Base-by-base conservation (phyloP, 345 rosid genomes). In the Arabidopsis arenosa region DNA sequence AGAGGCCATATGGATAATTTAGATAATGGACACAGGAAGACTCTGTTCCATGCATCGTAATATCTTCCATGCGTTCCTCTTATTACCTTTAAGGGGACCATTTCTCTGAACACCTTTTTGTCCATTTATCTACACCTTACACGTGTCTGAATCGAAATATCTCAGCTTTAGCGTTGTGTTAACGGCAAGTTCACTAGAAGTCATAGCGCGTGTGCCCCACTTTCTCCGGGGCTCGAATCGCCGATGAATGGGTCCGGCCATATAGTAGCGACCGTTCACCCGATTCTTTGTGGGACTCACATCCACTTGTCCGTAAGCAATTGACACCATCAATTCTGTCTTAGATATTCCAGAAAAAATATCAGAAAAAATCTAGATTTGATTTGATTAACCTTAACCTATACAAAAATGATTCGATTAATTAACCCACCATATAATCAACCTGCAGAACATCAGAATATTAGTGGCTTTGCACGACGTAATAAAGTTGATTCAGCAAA, bases 131-230 rank as follows among this genome's bases (percentile, higher is more conserved):
- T 53, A 26, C 53, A 52, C 75, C 80, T 55, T 53, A 76, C 70
- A 64, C 70, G 75, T 69, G 70, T 75, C 44, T 3, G 63, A 47
- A 45, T 61, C 52, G 21, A 68, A 69, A 62, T 68, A 45, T 58
- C 65, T 68, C 15, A 51, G 28, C 68, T 52, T 14, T 68, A 39
- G 76, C 81, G 73, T 78, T 66, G 68, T 58, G 15, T 41, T 51
- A 72, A 78, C 77, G 81, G 80, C 76, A 77, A 57, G 73, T 77
- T 78, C 77, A 65, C 68, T 49, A 66, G 5, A 70, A 55, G 76
- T 56, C 72, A 56, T 45, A 7, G 72, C 57, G 68, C 73, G 81
- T 72, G 57, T 48, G 55, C 0, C 32, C 73, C 77, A 66, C 81
- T 49, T 63, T 78, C 63, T 43, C 57, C 55, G 51, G 66, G 68